phyloP scores from a whole-genome alignment of 345 rosid genomes.

The Eucalyptus decipiens region DNA sequence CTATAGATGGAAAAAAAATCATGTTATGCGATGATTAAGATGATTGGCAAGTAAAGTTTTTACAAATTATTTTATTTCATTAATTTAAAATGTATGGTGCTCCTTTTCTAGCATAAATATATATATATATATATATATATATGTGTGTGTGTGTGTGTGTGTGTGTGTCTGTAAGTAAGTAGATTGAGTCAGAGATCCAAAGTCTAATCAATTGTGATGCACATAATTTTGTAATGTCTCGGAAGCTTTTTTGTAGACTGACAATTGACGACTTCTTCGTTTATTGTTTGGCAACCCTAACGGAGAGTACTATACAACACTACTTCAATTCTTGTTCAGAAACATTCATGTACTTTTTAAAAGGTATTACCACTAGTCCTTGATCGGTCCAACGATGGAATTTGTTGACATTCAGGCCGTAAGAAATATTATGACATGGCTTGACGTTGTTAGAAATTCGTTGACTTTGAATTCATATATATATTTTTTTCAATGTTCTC shows the following conservation, averaged over 20 bases:
- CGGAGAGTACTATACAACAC: fast-evolving
- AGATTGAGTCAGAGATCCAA: background rate
- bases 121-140: too few relatives aligned
- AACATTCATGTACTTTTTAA: background rate
- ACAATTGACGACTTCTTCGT: background rate
- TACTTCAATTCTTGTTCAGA: background rate
- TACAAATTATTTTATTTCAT: background rate
- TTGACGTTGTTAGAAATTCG: background rate
- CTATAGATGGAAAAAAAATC: too few relatives aligned
- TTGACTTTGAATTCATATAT: background rate
- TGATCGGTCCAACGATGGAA: background rate
- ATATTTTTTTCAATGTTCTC: background rate
- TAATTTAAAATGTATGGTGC: background rate
- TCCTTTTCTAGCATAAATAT: background rate
- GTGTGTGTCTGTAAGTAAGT: background rate
- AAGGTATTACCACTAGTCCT: background rate
- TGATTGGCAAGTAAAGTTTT: background rate
- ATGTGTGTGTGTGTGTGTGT: too few relatives aligned
- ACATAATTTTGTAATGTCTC: background rate
- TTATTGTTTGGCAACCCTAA: background rate
- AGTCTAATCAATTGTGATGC: background rate
- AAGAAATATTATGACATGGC: background rate
- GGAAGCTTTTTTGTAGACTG: background rate
- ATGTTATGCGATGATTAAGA: too few relatives aligned
- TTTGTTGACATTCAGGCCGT: background rate